Evolutionary conservation across 139 green algal genomes (phyloP), one percentile per base, ranked within the genome.

Genomic region (Asterochloris erici): DNA sequence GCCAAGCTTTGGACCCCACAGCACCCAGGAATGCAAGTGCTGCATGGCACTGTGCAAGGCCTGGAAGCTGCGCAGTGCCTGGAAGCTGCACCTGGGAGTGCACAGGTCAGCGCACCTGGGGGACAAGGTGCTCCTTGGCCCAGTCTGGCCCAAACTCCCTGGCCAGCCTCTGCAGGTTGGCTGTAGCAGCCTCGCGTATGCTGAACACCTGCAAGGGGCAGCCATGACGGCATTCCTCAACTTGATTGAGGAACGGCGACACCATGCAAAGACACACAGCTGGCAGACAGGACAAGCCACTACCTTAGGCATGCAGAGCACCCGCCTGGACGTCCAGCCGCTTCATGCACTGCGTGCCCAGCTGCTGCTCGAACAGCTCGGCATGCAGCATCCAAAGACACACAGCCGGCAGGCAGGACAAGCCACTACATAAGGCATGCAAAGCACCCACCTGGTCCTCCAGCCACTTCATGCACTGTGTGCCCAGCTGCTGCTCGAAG

Each of bases 391-490:
- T 54, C 38, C 38, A 54, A 6, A 54, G 38, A 54, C 38, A 54
- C 38, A 54, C 38, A 10, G 38, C 38, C 38, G 6, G 38, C 38
- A 54, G 38, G 6, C 38, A 54, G 38, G 38, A 54, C 38, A 38
- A 69, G 23, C 21, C 47, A 70, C 54, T 21, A 54, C 4, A 2
- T 54, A 54, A 54, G 38, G 38, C 38, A 6, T 6, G 4, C 38
- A 54, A 2, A 10, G 38, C 38, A 11, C 89, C 84, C 28, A 96
- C 93, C 87, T 94, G 90, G 87, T 98, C 96, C 77, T 95, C 87
- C 61, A 99, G 88, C 95, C 96, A 98, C 78, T 93, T 89, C 90
- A 99, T 94, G 92, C 96, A 99, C 83, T 99, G 95, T 24, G 90
- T 87, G 54, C 92, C 95, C 28, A 99, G 93, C 90, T 98, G 97